These are phyloP conservation scores for Prunus mongolica DNA, from an alignment of 306 rosid species.

Conservation along the genomic window DNA sequence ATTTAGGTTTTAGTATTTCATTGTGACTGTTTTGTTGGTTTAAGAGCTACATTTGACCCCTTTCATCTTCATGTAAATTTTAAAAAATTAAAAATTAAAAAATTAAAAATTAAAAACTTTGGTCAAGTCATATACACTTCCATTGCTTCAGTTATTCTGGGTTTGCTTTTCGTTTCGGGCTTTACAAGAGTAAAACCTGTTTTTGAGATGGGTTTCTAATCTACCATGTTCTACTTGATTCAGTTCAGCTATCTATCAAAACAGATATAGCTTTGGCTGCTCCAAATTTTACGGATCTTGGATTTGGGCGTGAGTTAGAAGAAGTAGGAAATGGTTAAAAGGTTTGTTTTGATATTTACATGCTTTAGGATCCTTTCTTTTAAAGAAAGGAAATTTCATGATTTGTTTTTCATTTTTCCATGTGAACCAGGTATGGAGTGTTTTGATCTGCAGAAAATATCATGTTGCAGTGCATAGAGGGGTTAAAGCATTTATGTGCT, in stretches of 20 bases:
- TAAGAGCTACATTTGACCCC: background rate
- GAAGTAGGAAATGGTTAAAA: constrained; percentile 74
- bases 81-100: too few species aligned
- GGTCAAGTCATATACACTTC: background rate
- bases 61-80: background rate
- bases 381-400: background rate
- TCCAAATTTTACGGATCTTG: constrained; percentile 20
- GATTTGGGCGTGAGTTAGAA: constrained; percentile 26
- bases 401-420: constrained; percentile 10
- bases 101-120: background rate
- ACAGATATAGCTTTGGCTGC: constrained; percentile 13
- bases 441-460: constrained; percentile 58
- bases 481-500: constrained; percentile 54
- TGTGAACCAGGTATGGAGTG: constrained; percentile 65
- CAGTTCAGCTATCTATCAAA: constrained; percentile 14
- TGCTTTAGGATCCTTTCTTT: constrained; percentile 6
- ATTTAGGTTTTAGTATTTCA: background rate
- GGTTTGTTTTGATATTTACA: constrained; percentile 30
- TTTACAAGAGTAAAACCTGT: background rate
- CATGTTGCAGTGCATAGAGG: constrained; percentile 86
- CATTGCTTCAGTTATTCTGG: background rate
- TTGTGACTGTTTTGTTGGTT: background rate
- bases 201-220: background rate
- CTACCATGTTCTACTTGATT: background rate
- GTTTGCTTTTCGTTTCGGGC: background rate